Conservation (phyloP, 805 yeast species). For the Grigorovia humatica region DNA sequence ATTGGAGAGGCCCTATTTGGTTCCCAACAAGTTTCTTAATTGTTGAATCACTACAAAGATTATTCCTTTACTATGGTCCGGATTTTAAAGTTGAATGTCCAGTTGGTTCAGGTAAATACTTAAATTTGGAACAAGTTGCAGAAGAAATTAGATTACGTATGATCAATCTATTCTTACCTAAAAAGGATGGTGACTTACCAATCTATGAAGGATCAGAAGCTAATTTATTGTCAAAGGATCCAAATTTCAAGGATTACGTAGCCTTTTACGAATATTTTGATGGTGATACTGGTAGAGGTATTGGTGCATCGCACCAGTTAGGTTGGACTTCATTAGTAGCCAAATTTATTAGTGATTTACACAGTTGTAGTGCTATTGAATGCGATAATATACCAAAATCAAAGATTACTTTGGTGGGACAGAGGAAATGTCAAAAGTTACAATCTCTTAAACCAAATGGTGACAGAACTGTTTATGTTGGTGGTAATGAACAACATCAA, state of each 20-base stretch:
- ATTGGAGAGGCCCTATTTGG: slow-evolving; percentile 98
- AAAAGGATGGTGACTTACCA: slow-evolving; percentile 57
- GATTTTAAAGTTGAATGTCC: slow-evolving; percentile 82
- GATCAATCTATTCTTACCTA: slow-evolving; percentile 63
- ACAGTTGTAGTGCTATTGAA: slow-evolving; percentile 24
- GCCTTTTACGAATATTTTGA: slow-evolving; percentile 84
- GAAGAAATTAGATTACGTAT: slow-evolving; percentile 82
- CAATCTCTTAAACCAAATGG: slow-evolving; percentile 10
- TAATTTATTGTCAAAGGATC: slow-evolving; percentile 51
- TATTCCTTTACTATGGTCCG: slow-evolving; percentile 81
- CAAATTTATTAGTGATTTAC: slow-evolving; percentile 83
- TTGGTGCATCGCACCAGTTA: slow-evolving; percentile 90
- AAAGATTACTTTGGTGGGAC: slow-evolving; percentile 29
- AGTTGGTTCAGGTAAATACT: slow-evolving; percentile 61
- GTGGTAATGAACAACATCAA: slow-evolving; percentile 4
- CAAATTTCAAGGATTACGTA: slow-evolving; percentile 61
- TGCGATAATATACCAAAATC: neutral
- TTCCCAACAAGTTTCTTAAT: slow-evolving; percentile 82
- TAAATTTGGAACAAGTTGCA: slow-evolving; percentile 82
- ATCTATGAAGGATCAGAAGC: slow-evolving; percentile 60
- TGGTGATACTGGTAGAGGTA: slow-evolving; percentile 89
- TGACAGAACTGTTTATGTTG: slow-evolving; percentile 2
- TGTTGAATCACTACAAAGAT: slow-evolving; percentile 79
- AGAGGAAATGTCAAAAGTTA: slow-evolving; percentile 63
- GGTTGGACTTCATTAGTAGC: slow-evolving; percentile 96